Evolutionary conservation across 1,284 basidiomycete species (phyloP).

Genomic region (Pseudozyma sp.): DNA sequence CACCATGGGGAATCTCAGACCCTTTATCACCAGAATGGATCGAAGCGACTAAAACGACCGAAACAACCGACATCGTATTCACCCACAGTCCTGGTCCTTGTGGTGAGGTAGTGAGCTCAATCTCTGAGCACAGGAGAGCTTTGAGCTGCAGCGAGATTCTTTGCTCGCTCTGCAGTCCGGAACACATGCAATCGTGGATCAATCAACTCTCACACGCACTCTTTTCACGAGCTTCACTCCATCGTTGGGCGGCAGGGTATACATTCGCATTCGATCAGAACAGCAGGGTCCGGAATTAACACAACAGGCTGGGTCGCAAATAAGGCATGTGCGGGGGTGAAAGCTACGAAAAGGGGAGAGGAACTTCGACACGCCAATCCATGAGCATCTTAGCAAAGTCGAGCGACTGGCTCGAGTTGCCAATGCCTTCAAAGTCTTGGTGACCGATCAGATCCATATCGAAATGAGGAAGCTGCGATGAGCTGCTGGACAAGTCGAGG

Average conservation of each 20-base stretch:
- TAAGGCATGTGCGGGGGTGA: neutral
- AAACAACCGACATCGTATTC: too few relatives aligned
- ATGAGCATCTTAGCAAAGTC: slow-evolving; percentile 51
- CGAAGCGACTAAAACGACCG: neutral
- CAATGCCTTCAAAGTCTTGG: slow-evolving; percentile 39
- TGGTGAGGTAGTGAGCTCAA: too few relatives aligned
- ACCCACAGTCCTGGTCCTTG: too few relatives aligned
- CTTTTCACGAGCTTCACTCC: too few relatives aligned
- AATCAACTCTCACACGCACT: too few relatives aligned
- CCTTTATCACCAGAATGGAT: neutral
- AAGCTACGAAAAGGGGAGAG: slow-evolving; percentile 11
- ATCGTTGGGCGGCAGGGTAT: too few relatives aligned
- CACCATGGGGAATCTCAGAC: neutral
- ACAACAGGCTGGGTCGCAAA: neutral
- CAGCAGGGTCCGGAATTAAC: neutral
- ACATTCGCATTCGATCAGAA: too few relatives aligned
- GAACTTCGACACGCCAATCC: slow-evolving; percentile 43
- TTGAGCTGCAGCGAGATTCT: too few relatives aligned
- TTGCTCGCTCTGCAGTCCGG: too few relatives aligned
- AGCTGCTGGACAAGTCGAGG: slow-evolving; percentile 4
- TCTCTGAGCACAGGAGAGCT: too few relatives aligned
- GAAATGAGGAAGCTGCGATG: slow-evolving; percentile 26
- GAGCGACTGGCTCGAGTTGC: slow-evolving; percentile 36
- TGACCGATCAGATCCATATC: slow-evolving; percentile 44
- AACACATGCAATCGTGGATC: too few relatives aligned